A percentile compares a stretch with the other conserved stretches of the same genome.
phyloP scores from a whole-genome alignment of 164 flowering plant species.

The Sedum album region DNA sequence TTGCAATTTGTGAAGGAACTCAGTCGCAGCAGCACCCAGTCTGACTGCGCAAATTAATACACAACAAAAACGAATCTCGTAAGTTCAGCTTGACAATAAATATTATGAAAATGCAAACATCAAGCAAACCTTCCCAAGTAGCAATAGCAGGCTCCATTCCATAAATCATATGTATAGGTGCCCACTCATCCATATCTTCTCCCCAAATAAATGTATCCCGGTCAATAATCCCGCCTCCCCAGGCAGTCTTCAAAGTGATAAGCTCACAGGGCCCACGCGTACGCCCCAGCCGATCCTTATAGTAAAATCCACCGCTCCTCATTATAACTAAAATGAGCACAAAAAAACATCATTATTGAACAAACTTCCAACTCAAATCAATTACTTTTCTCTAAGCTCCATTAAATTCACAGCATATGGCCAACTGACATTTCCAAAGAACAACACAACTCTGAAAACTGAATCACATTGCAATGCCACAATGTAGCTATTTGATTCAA shows the following conservation, averaged over 20 bases:
- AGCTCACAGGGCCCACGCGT: conserved; percentile 82
- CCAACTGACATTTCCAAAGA: neutral
- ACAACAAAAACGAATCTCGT: too few species aligned
- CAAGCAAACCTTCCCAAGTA: too few species aligned
- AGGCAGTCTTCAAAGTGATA: conserved; percentile 77
- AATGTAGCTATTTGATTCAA: neutral
- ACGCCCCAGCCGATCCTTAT: conserved; percentile 94
- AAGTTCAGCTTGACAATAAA: too few species aligned
- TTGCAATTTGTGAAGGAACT: conserved; percentile 60
- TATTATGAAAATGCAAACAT: too few species aligned
- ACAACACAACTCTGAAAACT: neutral
- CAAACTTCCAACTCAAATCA: neutral
- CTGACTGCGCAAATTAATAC: too few species aligned
- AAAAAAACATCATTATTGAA: neutral
- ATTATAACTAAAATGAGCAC: conserved; percentile 54
- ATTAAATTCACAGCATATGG: neutral
- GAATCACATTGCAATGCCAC: neutral
- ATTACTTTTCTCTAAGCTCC: neutral
- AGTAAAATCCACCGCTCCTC: conserved; percentile 72
- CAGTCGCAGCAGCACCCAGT: conserved; percentile 83
- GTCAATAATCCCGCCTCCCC: conserved; percentile 93
- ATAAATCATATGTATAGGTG: too few species aligned
- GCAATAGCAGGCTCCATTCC: too few species aligned
- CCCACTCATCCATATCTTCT: too few species aligned
- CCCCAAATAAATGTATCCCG: too few species aligned